These are phyloP conservation scores for Prunus kanzakura DNA, from an alignment of 306 rosid species.

Conservation along the genomic window DNA sequence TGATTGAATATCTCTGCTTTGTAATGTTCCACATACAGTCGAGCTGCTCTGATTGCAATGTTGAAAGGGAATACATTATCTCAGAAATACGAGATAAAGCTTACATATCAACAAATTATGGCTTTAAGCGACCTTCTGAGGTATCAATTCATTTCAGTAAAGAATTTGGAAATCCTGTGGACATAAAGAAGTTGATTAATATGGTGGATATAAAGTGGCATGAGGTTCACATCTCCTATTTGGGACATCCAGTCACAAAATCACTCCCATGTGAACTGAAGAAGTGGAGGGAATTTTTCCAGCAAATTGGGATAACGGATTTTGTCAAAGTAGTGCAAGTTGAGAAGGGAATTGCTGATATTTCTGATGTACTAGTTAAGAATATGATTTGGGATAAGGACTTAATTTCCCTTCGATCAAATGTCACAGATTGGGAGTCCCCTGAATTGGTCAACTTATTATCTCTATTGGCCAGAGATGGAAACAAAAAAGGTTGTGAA, in stretches of 20 bases:
- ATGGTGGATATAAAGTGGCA: constrained; percentile 61
- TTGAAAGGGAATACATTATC: constrained; percentile 56
- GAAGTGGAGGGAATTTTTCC: constrained; percentile 86
- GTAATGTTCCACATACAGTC: constrained; percentile 73
- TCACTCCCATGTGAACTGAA: constrained; percentile 48
- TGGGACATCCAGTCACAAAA: constrained; percentile 64
- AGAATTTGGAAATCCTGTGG: constrained; percentile 70
- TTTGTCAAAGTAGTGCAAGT: constrained; percentile 64
- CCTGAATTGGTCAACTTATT: constrained; percentile 61
- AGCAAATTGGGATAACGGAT: constrained; percentile 69
- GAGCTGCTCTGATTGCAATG: constrained; percentile 63
- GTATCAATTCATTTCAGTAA: constrained; percentile 72
- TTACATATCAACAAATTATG: constrained; percentile 65
- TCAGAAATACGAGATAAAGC: constrained; percentile 57
- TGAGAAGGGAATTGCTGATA: constrained; percentile 52
- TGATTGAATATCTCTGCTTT: constrained; percentile 83
- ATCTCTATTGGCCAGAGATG: constrained; percentile 48
- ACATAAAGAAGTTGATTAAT: constrained; percentile 56
- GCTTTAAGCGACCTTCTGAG: constrained; percentile 65
- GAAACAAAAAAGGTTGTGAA: constrained; percentile 54
- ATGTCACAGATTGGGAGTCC: constrained; percentile 84
- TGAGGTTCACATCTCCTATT: constrained; percentile 69
- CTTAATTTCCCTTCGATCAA: constrained; percentile 53
- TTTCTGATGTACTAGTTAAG: constrained; percentile 41
- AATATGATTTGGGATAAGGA: constrained; percentile 52